A percentile compares a stretch with the other conserved stretches of the same genome.
Conservation (phyloP, 306 rosid species). For the Vicia villosa region DNA sequence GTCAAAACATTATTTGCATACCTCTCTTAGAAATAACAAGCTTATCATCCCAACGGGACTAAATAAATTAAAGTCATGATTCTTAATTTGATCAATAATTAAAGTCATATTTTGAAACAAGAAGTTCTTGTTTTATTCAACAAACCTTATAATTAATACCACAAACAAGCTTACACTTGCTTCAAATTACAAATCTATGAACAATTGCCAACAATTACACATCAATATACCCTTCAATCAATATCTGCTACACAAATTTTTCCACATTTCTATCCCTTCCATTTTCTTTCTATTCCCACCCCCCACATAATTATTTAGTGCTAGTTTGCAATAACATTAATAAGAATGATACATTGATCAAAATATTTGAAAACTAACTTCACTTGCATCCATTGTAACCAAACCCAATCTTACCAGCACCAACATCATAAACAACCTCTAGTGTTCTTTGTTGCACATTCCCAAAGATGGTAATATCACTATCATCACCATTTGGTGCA, state of each 20-base stretch:
- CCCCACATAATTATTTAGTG: background rate
- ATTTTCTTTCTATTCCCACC: background rate
- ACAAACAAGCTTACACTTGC: slow-evolving; percentile 19
- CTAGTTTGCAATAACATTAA: background rate
- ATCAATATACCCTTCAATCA: background rate
- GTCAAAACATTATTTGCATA: no score
- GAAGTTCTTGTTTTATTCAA: slow-evolving; percentile 11
- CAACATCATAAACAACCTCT: slow-evolving; percentile 70
- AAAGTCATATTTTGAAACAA: background rate
- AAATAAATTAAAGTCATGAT: no score
- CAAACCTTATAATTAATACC: slow-evolving; percentile 2
- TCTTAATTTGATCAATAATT: no score
- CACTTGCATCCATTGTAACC: slow-evolving; percentile 48
- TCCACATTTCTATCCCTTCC: background rate
- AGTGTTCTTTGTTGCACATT: slow-evolving; percentile 70
- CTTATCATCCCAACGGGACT: no score
- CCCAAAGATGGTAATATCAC: slow-evolving; percentile 53
- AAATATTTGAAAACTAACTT: background rate
- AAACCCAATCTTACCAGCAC: slow-evolving; percentile 61
- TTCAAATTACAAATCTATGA: slow-evolving; percentile 24
- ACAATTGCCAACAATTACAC: slow-evolving; percentile 40
- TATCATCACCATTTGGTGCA: slow-evolving; percentile 50
- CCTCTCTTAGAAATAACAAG: no score
- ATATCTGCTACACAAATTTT: background rate
- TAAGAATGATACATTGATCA: background rate